Percentiles rank a stretch among this genome's conserved stretches.
Conservation (phyloP, 345 rosid genomes). For the Hibiscus mutabilis region DNA sequence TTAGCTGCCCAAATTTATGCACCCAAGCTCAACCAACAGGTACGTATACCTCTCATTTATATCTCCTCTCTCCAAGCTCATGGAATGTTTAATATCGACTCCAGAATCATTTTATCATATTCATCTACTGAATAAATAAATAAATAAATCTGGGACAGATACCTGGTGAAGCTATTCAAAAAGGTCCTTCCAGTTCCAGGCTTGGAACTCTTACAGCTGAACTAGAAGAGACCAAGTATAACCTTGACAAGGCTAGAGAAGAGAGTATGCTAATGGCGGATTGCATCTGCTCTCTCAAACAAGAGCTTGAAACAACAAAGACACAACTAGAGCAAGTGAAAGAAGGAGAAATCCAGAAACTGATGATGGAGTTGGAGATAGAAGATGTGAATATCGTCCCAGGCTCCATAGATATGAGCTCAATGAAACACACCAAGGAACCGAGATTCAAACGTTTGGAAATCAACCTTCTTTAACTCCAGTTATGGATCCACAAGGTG, state of each 20-base stretch:
- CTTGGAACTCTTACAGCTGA: constrained; percentile 38
- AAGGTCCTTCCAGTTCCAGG: neutral
- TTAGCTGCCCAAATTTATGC: constrained; percentile 55
- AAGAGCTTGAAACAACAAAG: constrained; percentile 76
- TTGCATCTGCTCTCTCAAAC: constrained; percentile 45
- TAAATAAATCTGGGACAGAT: no score
- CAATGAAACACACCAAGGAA: constrained; percentile 12
- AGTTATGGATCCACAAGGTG: no score
- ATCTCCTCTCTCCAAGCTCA: no score
- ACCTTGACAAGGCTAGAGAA: constrained; percentile 59
- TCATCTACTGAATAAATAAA: no score
- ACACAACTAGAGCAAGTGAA: constrained; percentile 52
- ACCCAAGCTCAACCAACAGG: constrained; percentile 55
- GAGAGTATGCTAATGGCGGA: constrained; percentile 54
- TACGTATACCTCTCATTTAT: neutral
- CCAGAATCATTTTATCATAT: no score
- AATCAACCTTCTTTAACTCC: constrained; percentile 33
- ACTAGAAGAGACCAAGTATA: constrained; percentile 69
- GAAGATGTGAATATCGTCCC: no score
- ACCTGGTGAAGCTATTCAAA: no score
- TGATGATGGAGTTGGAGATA: constrained; percentile 25
- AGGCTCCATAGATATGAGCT: constrained; percentile 33
- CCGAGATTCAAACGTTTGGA: constrained; percentile 55
- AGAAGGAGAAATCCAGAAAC: constrained; percentile 21
- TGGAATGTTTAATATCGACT: no score